Conservation (phyloP, 805 yeast species). For the Saccharomycopsis sp. region DNA sequence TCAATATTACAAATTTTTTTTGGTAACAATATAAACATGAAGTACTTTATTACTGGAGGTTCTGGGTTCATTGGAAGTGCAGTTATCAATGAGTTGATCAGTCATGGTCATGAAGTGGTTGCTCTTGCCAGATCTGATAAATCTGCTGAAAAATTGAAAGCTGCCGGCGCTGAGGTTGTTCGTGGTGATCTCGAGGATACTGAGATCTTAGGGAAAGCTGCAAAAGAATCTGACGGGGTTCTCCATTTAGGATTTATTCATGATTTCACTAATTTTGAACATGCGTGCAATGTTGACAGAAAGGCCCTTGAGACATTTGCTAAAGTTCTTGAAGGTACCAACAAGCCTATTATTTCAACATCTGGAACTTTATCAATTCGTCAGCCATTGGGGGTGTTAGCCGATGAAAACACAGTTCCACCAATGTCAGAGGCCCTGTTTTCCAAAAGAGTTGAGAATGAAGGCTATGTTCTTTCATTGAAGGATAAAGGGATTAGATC, state of each 20-base stretch:
- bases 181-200: constrained; percentile 28
- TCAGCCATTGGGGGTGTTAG: constrained; percentile 1
- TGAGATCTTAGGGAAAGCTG: constrained; percentile 27
- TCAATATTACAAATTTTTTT: too few relatives aligned
- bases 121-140: constrained; percentile 31
- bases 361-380: constrained; percentile 20
- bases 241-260: constrained; percentile 32
- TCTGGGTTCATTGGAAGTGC: constrained; percentile 30
- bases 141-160: constrained; percentile 26
- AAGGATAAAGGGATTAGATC: constrained; percentile 27
- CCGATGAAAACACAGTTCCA: background rate
- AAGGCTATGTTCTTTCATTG: constrained; percentile 20
- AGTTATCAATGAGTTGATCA: constrained; percentile 24
- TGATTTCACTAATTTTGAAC: constrained; percentile 24
- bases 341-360: constrained; percentile 1
- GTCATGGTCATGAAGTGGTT: constrained; percentile 26
- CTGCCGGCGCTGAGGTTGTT: constrained; percentile 26
- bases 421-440: background rate
- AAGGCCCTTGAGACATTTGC: constrained; percentile 23
- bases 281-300: constrained; percentile 24
- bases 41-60: constrained; percentile 31
- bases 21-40: too few relatives aligned
- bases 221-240: constrained; percentile 31
- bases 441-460: constrained; percentile 12
- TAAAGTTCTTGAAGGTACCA: constrained; percentile 1